phyloP scores from a whole-genome alignment of 1,139 yeast species.

The Hemisphaericaspora xylofermentans region DNA sequence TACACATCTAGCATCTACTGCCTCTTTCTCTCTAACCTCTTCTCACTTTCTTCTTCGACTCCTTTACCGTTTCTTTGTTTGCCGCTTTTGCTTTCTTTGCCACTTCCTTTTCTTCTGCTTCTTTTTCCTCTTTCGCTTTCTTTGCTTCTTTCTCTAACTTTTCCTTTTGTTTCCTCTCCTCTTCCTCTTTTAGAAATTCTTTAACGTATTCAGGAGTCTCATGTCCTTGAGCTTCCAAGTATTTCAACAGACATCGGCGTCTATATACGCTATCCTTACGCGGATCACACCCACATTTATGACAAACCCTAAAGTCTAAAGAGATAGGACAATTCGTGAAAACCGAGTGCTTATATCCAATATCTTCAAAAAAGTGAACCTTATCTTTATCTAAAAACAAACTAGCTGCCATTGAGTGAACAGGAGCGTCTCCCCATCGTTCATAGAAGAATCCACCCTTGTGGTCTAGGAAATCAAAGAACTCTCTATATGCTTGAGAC shows the following conservation, averaged over 20 bases:
- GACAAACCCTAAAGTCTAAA: conserved; percentile 38
- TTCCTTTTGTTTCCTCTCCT: neutral
- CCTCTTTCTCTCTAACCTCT: too few relatives aligned
- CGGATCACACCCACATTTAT: conserved; percentile 54
- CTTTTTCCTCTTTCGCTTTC: neutral
- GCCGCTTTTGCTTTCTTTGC: neutral
- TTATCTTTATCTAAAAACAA: conserved; percentile 62
- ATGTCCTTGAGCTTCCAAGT: neutral
- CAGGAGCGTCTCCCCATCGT: conserved; percentile 96
- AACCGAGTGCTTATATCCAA: conserved; percentile 78
- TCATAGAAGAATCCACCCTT: conserved; percentile 91
- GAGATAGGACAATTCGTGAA: conserved; percentile 59
- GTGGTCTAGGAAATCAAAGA: conserved; percentile 69
- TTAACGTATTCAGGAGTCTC: neutral
- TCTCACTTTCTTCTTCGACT: too few relatives aligned
- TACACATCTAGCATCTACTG: too few relatives aligned
- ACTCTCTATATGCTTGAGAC: conserved; percentile 60
- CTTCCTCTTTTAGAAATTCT: neutral
- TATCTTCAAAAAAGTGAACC: conserved; percentile 76
- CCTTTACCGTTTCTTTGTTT: too few relatives aligned
- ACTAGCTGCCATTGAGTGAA: conserved; percentile 85
- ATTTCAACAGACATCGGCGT: conserved; percentile 18
- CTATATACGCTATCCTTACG: conserved; percentile 50
- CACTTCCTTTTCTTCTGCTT: neutral
- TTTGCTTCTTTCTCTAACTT: neutral